phyloP scores from a whole-genome alignment of 768 basidiomycete species.

The Phanerochaete carnosa region DNA sequence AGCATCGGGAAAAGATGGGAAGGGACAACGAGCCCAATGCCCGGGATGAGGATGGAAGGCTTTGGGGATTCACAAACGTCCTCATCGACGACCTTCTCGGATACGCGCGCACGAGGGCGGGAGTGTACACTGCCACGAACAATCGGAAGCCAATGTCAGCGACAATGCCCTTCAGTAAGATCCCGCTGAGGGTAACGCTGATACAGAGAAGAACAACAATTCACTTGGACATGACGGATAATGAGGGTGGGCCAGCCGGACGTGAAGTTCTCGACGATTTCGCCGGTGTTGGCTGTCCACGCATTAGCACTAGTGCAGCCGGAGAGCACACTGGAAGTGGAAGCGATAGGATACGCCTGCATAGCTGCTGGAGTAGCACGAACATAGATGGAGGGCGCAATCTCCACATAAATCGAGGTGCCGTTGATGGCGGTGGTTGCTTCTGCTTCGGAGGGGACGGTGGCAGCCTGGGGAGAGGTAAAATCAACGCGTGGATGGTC shows the following conservation, averaged over 20 bases:
- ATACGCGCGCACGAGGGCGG: constrained; percentile 18
- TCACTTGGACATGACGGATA: constrained; percentile 92
- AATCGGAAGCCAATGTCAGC: constrained; percentile 39
- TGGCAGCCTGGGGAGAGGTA: constrained; percentile 53
- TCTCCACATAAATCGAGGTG: constrained; percentile 51
- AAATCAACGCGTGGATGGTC: constrained; percentile 64
- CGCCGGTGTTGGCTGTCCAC: constrained; percentile 32
- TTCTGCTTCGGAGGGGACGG: constrained; percentile 45
- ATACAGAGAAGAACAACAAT: constrained; percentile 86
- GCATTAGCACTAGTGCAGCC: background rate
- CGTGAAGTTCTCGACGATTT: constrained; percentile 83
- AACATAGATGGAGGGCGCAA: constrained; percentile 58
- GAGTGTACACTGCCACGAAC: constrained; percentile 22
- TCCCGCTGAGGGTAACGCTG: constrained; percentile 88
- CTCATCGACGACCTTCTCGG: constrained; percentile 12
- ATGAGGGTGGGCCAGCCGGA: constrained; percentile 86
- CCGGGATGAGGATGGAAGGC: constrained; percentile 14
- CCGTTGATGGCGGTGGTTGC: constrained; percentile 17
- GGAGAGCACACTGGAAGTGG: constrained; percentile 8
- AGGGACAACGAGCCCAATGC: constrained; percentile 4
- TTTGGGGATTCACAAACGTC: constrained; percentile 16
- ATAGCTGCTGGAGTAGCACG: constrained; percentile 35
- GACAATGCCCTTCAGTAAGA: constrained; percentile 83
- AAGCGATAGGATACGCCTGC: background rate
- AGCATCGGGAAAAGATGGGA: constrained; percentile 10